Evolutionary conservation across 2,329 filamentous ascomycete species (phyloP).

Genomic region (Capronia coronata): DNA sequence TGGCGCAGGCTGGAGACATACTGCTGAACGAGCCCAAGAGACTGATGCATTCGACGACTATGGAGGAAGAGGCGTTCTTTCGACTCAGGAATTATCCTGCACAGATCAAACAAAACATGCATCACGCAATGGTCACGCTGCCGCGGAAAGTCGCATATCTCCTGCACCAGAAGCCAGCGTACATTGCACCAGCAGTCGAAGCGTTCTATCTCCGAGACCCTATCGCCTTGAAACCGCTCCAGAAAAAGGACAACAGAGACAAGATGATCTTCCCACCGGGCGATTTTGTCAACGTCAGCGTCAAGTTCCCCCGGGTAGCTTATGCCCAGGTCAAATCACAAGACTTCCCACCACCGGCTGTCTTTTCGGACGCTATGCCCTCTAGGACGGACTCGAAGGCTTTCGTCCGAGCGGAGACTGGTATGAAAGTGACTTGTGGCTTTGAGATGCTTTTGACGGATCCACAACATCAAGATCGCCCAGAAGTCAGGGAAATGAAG

Average conservation of each 20-base stretch:
- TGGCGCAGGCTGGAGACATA: constrained; percentile 58
- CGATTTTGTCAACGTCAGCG: constrained; percentile 72
- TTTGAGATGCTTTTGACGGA: constrained; percentile 79
- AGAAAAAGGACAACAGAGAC: constrained; percentile 46
- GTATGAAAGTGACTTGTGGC: constrained; percentile 84
- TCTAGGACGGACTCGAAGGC: constrained; percentile 41
- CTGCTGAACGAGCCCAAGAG: constrained; percentile 52
- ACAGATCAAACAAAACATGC: constrained; percentile 67
- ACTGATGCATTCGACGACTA: constrained; percentile 63
- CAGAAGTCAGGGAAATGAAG: constrained; percentile 65
- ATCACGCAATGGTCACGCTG: constrained; percentile 65
- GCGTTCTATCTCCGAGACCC: constrained; percentile 89
- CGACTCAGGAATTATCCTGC: constrained; percentile 75
- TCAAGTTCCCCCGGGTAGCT: constrained; percentile 78
- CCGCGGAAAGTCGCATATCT: constrained; percentile 77
- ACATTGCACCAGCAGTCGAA: constrained; percentile 77
- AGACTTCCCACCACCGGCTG: constrained; percentile 61
- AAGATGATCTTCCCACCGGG: constrained; percentile 62
- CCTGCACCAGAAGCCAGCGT: constrained; percentile 65
- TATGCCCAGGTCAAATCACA: constrained; percentile 89
- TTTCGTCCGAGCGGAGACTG: constrained; percentile 53
- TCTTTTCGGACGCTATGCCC: constrained; percentile 46
- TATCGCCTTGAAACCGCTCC: constrained; percentile 62
- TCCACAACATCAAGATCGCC: constrained; percentile 60
- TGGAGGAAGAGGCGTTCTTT: constrained; percentile 88